Evolutionary conservation across 352 stramenopile species (phyloP).

Genomic region (Phytophthora niederhauseri): DNA sequence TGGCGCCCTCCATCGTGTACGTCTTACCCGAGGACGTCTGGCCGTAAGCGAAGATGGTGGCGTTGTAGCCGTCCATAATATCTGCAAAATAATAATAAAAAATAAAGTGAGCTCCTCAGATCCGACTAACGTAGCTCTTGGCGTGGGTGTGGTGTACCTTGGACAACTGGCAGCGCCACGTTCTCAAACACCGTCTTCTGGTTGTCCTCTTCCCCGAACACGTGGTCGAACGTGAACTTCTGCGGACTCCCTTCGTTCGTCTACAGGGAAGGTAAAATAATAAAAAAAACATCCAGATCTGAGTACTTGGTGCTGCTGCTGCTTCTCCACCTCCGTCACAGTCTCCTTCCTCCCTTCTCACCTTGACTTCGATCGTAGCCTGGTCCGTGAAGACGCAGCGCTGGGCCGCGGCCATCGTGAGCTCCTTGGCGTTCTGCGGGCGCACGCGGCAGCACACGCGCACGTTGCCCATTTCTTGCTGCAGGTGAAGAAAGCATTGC

Average conservation of each 20-base stretch:
- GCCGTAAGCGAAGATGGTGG: conserved; percentile 94
- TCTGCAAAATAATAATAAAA: conserved; percentile 45
- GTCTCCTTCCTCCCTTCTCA: conserved; percentile 15
- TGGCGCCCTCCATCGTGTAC: conserved; percentile 47
- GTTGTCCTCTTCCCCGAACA: conserved; percentile 83
- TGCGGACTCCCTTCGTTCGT: conserved; percentile 61
- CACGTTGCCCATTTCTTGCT: conserved; percentile 65
- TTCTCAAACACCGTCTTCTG: conserved; percentile 92
- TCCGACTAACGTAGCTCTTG: neutral
- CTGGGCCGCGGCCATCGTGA: conserved; percentile 63
- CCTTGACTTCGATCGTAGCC: conserved; percentile 74
- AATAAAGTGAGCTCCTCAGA: neutral
- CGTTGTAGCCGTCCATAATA: conserved; percentile 94
- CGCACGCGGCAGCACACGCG: conserved; percentile 85
- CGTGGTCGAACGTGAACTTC: conserved; percentile 91
- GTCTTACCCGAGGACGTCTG: conserved; percentile 84
- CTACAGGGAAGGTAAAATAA: conserved; percentile 21
- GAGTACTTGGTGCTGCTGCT: neutral
- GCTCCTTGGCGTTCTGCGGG: conserved; percentile 82
- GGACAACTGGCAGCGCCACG: conserved; percentile 86
- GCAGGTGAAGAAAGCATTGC: conserved; percentile 5
- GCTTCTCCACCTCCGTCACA: neutral
- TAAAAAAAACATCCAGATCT: neutral
- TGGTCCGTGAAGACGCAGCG: conserved; percentile 57
- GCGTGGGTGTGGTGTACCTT: conserved; percentile 53